These are phyloP conservation scores for Aspergillus arachidicola DNA, from an alignment of 2,329 filamentous ascomycete species.

Conservation along the genomic window DNA sequence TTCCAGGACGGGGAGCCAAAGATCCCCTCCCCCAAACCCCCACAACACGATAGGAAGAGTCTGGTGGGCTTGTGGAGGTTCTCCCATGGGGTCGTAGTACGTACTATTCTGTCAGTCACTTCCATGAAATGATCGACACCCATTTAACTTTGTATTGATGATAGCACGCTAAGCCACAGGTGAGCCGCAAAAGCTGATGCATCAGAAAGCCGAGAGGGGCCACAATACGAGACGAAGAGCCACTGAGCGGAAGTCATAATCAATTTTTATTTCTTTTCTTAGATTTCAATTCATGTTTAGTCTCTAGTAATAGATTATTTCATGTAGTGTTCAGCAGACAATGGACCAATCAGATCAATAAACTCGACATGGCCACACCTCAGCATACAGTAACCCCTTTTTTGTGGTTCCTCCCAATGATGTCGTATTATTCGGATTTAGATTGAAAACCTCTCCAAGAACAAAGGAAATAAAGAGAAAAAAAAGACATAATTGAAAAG, in stretches of 20 bases:
- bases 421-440: slow-evolving; percentile 20
- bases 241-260: neutral
- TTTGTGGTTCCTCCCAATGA: slow-evolving; percentile 13
- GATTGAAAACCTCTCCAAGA: slow-evolving; percentile 15
- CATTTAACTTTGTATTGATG: slow-evolving; percentile 5
- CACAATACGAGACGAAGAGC: neutral
- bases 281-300: slow-evolving; percentile 13
- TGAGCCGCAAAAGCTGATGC: slow-evolving; percentile 1
- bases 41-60: neutral
- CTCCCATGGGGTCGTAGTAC: too few relatives aligned
- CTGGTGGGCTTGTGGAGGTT: neutral
- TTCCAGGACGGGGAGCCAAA: neutral
- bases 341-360: slow-evolving; percentile 22
- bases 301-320: slow-evolving; percentile 20
- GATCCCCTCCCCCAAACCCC: neutral
- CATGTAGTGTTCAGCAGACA: slow-evolving; percentile 17
- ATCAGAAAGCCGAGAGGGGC: slow-evolving; percentile 1
- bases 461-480: slow-evolving; percentile 6
- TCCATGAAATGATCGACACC: neutral
- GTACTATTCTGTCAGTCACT: too few relatives aligned
- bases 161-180: slow-evolving; percentile 4
- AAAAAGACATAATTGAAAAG: slow-evolving; percentile 6
- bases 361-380: slow-evolving; percentile 15
- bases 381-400: slow-evolving; percentile 20
- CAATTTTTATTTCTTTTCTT: slow-evolving; percentile 4